Evolutionary conservation across 148 eudicot genomes (phyloP).

Genomic region (Simmondsia chinensis): DNA sequence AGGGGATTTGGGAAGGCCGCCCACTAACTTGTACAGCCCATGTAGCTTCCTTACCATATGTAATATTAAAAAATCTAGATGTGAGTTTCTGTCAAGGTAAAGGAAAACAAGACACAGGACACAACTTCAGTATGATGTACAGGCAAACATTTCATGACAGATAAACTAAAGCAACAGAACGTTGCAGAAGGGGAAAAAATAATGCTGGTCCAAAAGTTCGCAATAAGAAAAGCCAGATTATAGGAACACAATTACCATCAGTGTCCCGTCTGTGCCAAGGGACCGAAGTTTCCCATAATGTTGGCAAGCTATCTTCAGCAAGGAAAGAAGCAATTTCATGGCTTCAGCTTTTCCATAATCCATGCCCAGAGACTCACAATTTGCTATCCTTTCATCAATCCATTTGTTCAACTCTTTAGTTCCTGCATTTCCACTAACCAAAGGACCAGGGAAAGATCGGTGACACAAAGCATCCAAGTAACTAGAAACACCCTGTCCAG

Average conservation of each 20-base stretch:
- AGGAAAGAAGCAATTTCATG: conserved; percentile 68
- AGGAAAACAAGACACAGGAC: too few species aligned
- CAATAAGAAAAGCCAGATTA: too few species aligned
- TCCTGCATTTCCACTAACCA: conserved; percentile 77
- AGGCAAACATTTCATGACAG: too few species aligned
- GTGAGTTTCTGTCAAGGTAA: too few species aligned
- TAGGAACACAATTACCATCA: conserved; percentile 36
- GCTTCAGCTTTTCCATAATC: conserved; percentile 44
- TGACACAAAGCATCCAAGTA: conserved; percentile 62
- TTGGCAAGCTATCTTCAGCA: conserved; percentile 85
- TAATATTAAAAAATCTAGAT: too few species aligned
- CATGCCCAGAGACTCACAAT: conserved; percentile 24
- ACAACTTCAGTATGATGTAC: too few species aligned
- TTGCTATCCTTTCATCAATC: conserved; percentile 80
- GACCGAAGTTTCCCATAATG: conserved; percentile 92
- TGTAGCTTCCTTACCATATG: too few species aligned
- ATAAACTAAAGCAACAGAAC: background rate
- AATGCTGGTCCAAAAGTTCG: too few species aligned
- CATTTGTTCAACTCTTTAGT: conserved; percentile 76
- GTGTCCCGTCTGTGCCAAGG: conserved; percentile 53
- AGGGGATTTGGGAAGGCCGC: too few species aligned
- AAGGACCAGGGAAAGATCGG: conserved; percentile 77
- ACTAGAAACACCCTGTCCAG: conserved; percentile 23
- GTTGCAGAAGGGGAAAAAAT: background rate
- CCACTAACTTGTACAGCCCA: too few species aligned